Evolutionary conservation across 352 stramenopile genomes (phyloP), one percentile per base, ranked within the genome.

Genomic region (Pythium phragmitis): DNA sequence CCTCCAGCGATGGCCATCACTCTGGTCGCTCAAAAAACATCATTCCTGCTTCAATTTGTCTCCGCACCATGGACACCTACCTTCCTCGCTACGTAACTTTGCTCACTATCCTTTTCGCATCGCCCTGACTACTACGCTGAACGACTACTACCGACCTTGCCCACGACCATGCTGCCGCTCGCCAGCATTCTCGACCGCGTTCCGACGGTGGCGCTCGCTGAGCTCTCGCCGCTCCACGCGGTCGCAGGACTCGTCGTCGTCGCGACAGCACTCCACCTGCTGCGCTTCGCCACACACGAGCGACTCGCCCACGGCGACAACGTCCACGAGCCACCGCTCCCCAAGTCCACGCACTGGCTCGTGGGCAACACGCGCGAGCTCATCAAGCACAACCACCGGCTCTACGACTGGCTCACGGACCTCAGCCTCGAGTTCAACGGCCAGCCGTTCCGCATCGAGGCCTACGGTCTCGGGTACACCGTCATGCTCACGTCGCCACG

Each of bases 351-450:
- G 33, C 34, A 28, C n/a, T 45, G 14, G 43, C 46, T 76, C 7
- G 13, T 71, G 16, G 66, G 42, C 34, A 68, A 76, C 54, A 72
- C 65, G 30, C 30, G 67, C 7, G 56, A 70, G 4, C 41, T 69
- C 30, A 34, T 64, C 9, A 14, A 37, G 14, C 57, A 59, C 34
- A 19, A 45, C 16, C 6, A 51, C 7, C 42, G 57, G 13, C 26
- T 75, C 21, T 63, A 75, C 43, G 64, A 75, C 53, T 72, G 60
- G 48, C 46, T 72, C 14, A 51, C 36, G 19, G 34, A 63, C 2
- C 46, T 59, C 21, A 52, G 59, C 36, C 21, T 59, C 47, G 7
- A 34, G 17, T 67, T 65, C 43, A 14, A 65, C 33, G 65, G 69
- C 28, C 19, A 62, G 47, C 58, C 63, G 28, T 73, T 54, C 39